phyloP scores from a whole-genome alignment of 1,139 yeast species.

The Blastobotrys petasosporus region DNA sequence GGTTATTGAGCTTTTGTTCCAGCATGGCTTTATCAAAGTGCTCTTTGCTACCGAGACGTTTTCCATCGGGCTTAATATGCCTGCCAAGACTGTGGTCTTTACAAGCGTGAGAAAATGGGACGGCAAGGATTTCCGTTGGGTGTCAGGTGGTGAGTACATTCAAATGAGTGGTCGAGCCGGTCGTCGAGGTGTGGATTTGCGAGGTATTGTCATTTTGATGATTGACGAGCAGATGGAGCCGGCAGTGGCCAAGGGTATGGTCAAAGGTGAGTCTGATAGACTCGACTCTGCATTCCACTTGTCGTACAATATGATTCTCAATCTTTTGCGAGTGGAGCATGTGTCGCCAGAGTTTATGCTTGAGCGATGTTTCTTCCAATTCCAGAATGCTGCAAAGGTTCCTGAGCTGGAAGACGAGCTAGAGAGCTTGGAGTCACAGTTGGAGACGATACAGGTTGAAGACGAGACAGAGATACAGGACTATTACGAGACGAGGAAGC shows the following conservation, averaged over 20 bases:
- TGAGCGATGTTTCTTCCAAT: constrained; percentile 89
- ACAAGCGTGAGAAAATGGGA: constrained; percentile 98
- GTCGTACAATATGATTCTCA: constrained; percentile 95
- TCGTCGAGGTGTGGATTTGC: constrained; percentile 97
- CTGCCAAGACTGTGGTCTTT: constrained; percentile 97
- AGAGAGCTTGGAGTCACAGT: constrained; percentile 11
- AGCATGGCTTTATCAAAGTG: constrained; percentile 91
- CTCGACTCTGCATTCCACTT: constrained; percentile 94
- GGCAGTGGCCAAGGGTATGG: constrained; percentile 98
- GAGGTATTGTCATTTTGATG: constrained; percentile 99
- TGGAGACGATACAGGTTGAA: constrained; percentile 50
- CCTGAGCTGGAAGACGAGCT: constrained; percentile 64
- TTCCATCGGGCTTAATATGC: constrained; percentile 96
- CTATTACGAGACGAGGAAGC: constrained; percentile 74
- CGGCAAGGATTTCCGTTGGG: constrained; percentile 96
- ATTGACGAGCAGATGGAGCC: constrained; percentile 99
- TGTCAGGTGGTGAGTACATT: constrained; percentile 97
- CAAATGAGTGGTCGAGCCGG: constrained; percentile 99
- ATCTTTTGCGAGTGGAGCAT: constrained; percentile 94
- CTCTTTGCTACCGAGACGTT: constrained; percentile 97
- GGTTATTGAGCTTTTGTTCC: constrained; percentile 92
- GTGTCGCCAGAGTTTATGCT: constrained; percentile 97
- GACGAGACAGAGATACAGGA: constrained; percentile 72
- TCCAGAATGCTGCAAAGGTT: constrained; percentile 86
- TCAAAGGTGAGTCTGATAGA: constrained; percentile 95